phyloP scores from a whole-genome alignment of 23 red algal species.

The Chondrus crispus region DNA sequence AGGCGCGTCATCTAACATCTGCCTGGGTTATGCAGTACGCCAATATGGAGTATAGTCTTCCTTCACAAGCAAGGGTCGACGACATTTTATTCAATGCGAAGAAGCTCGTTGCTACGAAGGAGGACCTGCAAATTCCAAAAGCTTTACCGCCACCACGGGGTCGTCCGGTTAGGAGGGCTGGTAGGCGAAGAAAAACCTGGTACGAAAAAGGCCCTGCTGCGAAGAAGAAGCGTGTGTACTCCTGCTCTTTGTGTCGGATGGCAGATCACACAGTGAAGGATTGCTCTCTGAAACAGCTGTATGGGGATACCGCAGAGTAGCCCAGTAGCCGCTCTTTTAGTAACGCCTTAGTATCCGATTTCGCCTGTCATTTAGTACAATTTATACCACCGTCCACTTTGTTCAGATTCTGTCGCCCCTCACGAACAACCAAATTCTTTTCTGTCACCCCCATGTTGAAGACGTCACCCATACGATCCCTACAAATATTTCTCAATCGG shows the following conservation, averaged over 20 bases:
- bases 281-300: background rate
- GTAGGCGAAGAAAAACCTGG: background rate
- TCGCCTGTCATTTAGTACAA: no score
- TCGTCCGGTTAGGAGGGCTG: conserved; percentile 18
- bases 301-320: no score
- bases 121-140: conserved; percentile 24
- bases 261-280: background rate
- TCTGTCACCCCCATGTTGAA: no score
- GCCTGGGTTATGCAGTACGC: background rate
- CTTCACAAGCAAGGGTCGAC: background rate
- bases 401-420: no score
- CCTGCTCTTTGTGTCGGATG: background rate
- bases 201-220: background rate
- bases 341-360: no score
- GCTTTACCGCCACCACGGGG: conserved; percentile 23
- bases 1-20: background rate
- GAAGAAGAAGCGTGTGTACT: conserved; percentile 13
- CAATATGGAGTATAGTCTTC: background rate
- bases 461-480: no score
- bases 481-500: no score
- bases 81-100: background rate
- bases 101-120: background rate
- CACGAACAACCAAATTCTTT: no score
- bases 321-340: no score
- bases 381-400: no score